Evolutionary conservation across 108 stramenopile species (phyloP).

Genomic region (Cyclotella baltica): DNA sequence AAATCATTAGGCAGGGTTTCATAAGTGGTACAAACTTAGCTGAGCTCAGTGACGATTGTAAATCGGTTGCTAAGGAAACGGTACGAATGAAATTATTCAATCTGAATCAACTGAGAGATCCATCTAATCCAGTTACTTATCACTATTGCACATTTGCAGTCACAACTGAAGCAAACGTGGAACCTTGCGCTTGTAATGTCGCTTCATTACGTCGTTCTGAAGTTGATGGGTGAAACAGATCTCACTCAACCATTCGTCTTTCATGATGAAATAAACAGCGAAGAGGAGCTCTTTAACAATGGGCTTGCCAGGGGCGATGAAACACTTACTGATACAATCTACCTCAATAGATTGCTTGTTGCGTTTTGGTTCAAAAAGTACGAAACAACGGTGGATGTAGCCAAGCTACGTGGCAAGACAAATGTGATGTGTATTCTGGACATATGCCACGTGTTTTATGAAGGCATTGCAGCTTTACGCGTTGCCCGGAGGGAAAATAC

Average conservation of each 20-base stretch:
- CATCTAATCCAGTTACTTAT: no score
- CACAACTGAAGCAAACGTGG: neutral
- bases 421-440: constrained; percentile 6
- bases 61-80: neutral
- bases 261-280: neutral
- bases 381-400: neutral
- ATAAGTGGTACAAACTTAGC: neutral
- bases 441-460: constrained; percentile 8
- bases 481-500: neutral
- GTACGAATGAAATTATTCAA: neutral
- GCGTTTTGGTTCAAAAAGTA: constrained; percentile 11
- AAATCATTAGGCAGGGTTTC: constrained; percentile 11
- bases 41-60: neutral
- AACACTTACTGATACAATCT: neutral
- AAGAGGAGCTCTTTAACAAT: neutral
- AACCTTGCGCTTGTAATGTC: neutral
- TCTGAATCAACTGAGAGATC: neutral
- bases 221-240: neutral
- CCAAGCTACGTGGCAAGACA: neutral
- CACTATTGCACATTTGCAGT: neutral
- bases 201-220: constrained; percentile 4
- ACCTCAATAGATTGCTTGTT: neutral
- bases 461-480: constrained; percentile 1
- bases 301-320: neutral
- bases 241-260: neutral